Conservation (phyloP, 1,284 basidiomycete species). For the Bjerkandera adusta region DNA sequence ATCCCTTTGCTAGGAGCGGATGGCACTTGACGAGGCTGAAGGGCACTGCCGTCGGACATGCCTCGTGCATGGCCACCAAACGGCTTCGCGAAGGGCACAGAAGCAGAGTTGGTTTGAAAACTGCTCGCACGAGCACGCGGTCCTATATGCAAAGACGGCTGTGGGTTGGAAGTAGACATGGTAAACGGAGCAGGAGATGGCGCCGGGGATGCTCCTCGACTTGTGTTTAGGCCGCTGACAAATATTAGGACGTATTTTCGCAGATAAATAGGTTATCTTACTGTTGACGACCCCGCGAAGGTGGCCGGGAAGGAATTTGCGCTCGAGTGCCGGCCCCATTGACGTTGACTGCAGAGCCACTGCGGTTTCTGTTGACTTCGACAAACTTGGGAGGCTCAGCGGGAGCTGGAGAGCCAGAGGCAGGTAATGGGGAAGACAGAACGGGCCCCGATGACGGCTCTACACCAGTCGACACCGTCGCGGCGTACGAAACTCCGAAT, state of each 20-base stretch:
- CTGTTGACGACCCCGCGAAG: neutral
- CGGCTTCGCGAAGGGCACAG: too few relatives aligned
- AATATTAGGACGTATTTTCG: neutral
- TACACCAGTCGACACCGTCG: neutral
- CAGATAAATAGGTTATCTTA: neutral
- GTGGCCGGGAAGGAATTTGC: neutral
- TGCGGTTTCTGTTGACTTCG: conserved; percentile 11
- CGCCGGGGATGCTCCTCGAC: too few relatives aligned
- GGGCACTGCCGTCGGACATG: too few relatives aligned
- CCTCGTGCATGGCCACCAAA: too few relatives aligned
- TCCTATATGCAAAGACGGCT: too few relatives aligned
- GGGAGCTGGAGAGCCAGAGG: neutral
- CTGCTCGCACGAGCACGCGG: too few relatives aligned
- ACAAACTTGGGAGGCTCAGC: neutral
- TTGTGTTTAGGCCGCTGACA: neutral
- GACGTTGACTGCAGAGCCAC: conserved; percentile 1
- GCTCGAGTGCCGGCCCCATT: conserved; percentile 7
- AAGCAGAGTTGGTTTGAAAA: too few relatives aligned
- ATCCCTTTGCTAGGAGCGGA: too few relatives aligned
- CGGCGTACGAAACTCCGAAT: neutral
- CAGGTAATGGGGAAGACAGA: conserved; percentile 1
- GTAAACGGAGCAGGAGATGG: too few relatives aligned
- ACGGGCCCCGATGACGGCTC: neutral
- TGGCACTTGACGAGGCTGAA: too few relatives aligned
- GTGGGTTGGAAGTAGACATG: too few relatives aligned